phyloP scores from a whole-genome alignment of 2,329 filamentous ascomycete species.

The Leptodontidium sp. region DNA sequence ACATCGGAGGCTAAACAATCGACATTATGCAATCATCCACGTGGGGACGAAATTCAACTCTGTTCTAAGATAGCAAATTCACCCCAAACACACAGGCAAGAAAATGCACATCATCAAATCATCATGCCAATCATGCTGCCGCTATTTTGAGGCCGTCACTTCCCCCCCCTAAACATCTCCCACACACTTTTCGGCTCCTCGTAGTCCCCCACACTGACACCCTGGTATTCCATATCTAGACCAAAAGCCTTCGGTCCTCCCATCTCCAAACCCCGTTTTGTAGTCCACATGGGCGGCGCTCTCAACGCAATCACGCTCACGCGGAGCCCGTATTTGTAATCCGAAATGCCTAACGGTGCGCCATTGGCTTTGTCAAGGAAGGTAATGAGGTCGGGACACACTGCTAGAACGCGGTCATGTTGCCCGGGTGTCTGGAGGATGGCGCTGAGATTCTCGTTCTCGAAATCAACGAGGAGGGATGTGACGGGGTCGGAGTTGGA shows the following conservation, averaged over 20 bases:
- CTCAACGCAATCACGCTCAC: slow-evolving; percentile 60
- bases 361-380: slow-evolving; percentile 56
- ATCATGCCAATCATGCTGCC: background rate
- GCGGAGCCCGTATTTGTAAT: slow-evolving; percentile 59
- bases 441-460: slow-evolving; percentile 45
- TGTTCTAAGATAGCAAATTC: background rate
- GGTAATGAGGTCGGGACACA: slow-evolving; percentile 45
- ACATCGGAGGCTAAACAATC: background rate
- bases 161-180: slow-evolving; percentile 39
- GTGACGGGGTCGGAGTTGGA: slow-evolving; percentile 10
- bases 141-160: background rate
- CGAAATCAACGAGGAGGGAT: slow-evolving; percentile 42
- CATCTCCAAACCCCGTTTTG: slow-evolving; percentile 49
- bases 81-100: background rate
- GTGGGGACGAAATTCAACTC: background rate
- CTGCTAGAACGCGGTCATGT: slow-evolving; percentile 38
- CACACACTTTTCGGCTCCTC: slow-evolving; percentile 43
- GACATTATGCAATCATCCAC: background rate
- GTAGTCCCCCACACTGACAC: slow-evolving; percentile 38
- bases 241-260: slow-evolving; percentile 53
- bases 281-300: slow-evolving; percentile 59
- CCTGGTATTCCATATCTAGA: slow-evolving; percentile 42
- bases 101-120: background rate
- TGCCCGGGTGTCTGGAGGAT: slow-evolving; percentile 34
- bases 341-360: slow-evolving; percentile 58